Evolutionary conservation across 2,329 filamentous ascomycete genomes (phyloP).

Genomic region (Biscogniauxia marginata): DNA sequence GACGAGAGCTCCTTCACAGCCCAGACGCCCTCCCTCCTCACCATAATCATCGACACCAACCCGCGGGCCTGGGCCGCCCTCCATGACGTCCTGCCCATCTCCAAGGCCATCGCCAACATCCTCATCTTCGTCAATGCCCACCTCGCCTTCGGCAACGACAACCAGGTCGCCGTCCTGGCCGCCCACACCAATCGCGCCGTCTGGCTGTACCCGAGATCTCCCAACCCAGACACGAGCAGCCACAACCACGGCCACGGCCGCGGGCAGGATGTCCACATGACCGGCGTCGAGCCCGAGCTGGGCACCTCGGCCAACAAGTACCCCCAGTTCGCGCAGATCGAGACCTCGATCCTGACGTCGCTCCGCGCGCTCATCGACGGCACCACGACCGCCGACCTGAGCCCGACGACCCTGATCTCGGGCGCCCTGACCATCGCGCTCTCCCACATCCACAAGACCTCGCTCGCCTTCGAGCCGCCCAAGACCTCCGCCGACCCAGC

Average conservation of each 20-base stretch:
- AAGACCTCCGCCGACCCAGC: slow-evolving; percentile 42
- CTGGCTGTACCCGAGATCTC: slow-evolving; percentile 77
- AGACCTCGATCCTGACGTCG: slow-evolving; percentile 73
- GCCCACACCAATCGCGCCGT: slow-evolving; percentile 82
- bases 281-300: slow-evolving; percentile 36
- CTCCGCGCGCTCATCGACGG: slow-evolving; percentile 69
- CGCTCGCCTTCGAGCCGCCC: slow-evolving; percentile 61
- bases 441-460: slow-evolving; percentile 83
- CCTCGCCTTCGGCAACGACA: slow-evolving; percentile 87
- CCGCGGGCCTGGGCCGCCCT: slow-evolving; percentile 89
- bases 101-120: slow-evolving; percentile 80
- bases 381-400: slow-evolving; percentile 64
- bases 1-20: slow-evolving; percentile 49
- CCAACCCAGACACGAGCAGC: slow-evolving; percentile 33
- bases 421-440: slow-evolving; percentile 89
- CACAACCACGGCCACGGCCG: slow-evolving; percentile 17
- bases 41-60: slow-evolving; percentile 93
- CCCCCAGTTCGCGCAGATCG: slow-evolving; percentile 84
- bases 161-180: slow-evolving; percentile 88
- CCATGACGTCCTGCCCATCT: slow-evolving; percentile 70
- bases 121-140: slow-evolving; percentile 97
- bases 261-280: slow-evolving; percentile 60
- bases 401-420: slow-evolving; percentile 79
- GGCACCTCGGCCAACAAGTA: slow-evolving; percentile 76
- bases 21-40: slow-evolving; percentile 76